phyloP scores from a whole-genome alignment of 192 early-diverging fungal genomes.

The Gonapodya sp. region DNA sequence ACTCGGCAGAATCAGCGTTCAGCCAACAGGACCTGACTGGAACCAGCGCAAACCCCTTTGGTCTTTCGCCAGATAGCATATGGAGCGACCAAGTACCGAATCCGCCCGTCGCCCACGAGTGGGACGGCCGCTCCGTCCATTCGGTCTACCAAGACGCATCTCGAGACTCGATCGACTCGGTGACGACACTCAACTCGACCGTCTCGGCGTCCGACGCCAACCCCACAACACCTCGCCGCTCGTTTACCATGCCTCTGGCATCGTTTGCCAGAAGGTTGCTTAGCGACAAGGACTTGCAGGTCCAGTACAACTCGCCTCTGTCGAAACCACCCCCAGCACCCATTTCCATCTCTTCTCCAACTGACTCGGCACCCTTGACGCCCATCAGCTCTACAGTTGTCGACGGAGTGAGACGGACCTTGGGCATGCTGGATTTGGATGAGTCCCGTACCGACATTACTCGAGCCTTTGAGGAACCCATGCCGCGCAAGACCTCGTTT shows the following conservation, averaged over 20 bases:
- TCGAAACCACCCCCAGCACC: neutral
- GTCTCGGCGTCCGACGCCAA: neutral
- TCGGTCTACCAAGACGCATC: neutral
- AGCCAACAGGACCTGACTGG: neutral
- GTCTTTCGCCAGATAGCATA: neutral
- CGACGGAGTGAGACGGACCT: neutral
- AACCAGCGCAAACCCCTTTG: neutral
- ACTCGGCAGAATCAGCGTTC: neutral
- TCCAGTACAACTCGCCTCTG: neutral
- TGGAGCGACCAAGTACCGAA: neutral
- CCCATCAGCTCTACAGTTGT: neutral
- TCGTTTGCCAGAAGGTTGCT: neutral
- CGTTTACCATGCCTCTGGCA: neutral
- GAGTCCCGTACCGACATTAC: neutral
- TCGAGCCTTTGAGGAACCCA: neutral
- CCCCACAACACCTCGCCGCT: neutral
- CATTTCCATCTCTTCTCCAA: neutral
- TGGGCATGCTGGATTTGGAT: neutral
- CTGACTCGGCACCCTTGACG: neutral
- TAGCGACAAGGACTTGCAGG: neutral
- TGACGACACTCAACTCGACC: neutral
- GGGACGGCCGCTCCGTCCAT: neutral
- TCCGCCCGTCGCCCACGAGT: neutral
- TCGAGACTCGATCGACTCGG: neutral
- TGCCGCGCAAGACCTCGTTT: neutral